Evolutionary conservation across 2,329 filamentous ascomycete genomes (phyloP).

Genomic region (Fusarium scirpi): DNA sequence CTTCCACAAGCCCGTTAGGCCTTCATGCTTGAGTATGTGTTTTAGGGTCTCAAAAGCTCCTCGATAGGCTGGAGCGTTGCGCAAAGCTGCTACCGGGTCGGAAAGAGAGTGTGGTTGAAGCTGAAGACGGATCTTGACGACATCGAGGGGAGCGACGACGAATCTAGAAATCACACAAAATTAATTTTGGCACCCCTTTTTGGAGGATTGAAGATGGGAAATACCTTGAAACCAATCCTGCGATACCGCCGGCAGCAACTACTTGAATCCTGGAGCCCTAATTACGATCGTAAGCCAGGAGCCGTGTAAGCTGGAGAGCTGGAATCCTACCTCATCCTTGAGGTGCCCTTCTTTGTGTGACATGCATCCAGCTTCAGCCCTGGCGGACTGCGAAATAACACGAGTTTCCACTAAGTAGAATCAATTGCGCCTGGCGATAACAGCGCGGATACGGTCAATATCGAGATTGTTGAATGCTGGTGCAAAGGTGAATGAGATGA

Average conservation of each 20-base stretch:
- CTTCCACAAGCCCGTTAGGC: conserved; percentile 92
- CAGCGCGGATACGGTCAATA: background rate
- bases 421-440: background rate
- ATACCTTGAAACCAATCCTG: conserved; percentile 90
- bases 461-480: conserved; percentile 44
- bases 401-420: conserved; percentile 37
- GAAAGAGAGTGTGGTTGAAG: conserved; percentile 88
- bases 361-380: conserved; percentile 51
- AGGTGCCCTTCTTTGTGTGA: conserved; percentile 58
- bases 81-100: conserved; percentile 74
- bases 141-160: conserved; percentile 93
- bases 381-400: conserved; percentile 26
- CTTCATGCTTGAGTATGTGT: conserved; percentile 83
- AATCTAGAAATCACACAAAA: conserved; percentile 67
- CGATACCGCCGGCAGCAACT: conserved; percentile 68
- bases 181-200: conserved; percentile 24
- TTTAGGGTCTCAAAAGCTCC: conserved; percentile 81
- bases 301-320: background rate
- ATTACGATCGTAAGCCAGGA: conserved; percentile 24
- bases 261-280: conserved; percentile 69
- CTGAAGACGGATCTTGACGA: conserved; percentile 97
- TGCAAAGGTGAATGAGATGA: conserved; percentile 51
- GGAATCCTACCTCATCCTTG: conserved; percentile 67
- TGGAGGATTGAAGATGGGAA: background rate
- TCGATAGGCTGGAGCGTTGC: conserved; percentile 69